Percentiles rank a stretch among this genome's conserved stretches.
phyloP scores from a whole-genome alignment of 2,329 filamentous ascomycete genomes.

The Pseudopyricularia cyperi region DNA sequence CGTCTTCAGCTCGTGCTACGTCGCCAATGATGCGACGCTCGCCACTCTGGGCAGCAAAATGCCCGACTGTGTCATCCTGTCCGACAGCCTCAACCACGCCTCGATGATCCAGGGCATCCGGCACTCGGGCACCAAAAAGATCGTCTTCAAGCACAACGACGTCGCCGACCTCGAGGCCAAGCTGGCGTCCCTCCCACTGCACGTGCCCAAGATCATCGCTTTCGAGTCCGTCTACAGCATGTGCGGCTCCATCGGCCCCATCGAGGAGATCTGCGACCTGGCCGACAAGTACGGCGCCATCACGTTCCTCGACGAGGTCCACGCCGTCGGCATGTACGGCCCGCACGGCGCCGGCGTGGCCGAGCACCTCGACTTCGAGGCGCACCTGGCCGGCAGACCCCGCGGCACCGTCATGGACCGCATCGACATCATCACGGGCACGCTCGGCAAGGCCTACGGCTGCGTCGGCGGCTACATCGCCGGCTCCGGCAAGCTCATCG shows the following conservation, averaged over 20 bases:
- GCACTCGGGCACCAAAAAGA: conserved; percentile 90
- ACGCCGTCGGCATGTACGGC: conserved; percentile 98
- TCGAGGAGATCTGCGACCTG: conserved; percentile 88
- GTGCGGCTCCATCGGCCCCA: conserved; percentile 95
- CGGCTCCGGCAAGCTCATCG: conserved; percentile 72
- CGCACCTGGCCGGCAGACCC: conserved; percentile 62
- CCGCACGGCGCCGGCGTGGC: conserved; percentile 91
- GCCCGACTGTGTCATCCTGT: conserved; percentile 94
- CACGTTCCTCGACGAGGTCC: conserved; percentile 96
- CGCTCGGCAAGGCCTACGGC: conserved; percentile 93
- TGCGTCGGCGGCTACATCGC: conserved; percentile 98
- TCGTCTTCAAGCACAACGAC: conserved; percentile 98
- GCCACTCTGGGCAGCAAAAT: conserved; percentile 95
- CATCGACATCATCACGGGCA: conserved; percentile 94
- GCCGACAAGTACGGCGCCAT: conserved; percentile 96
- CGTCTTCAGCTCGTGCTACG: conserved; percentile 96
- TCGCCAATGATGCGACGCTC: conserved; percentile 93
- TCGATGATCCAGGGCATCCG: conserved; percentile 99
- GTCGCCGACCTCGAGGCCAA: conserved; percentile 86
- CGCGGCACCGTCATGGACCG: conserved; percentile 86
- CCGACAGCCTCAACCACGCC: conserved; percentile 92
- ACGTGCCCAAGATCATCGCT: conserved; percentile 92
- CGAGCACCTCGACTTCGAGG: conserved; percentile 90
- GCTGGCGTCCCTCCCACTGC: conserved; percentile 70
- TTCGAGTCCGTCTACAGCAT: conserved; percentile 99